These are phyloP conservation scores for Rhodotorula sp. DNA, from an alignment of 1,284 basidiomycete genomes.

Conservation along the genomic window DNA sequence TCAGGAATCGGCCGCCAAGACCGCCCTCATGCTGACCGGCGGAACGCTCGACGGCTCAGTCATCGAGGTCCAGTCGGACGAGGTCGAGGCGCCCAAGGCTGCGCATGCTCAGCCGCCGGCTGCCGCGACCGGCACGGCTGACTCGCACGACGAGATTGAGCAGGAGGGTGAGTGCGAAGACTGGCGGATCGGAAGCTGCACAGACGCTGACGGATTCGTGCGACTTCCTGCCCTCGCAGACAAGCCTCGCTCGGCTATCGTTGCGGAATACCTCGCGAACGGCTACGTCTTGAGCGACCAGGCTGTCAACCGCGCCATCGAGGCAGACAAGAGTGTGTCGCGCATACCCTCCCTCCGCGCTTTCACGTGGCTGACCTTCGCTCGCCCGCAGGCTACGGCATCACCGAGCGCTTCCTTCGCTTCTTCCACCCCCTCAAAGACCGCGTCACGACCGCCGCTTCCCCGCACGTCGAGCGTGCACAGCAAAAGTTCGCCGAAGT, in stretches of 20 bases:
- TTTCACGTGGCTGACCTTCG: not conserved
- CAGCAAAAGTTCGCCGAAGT: conserved; percentile 66
- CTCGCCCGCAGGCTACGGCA: conserved; percentile 66
- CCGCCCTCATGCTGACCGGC: conserved; percentile 66
- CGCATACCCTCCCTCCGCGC: not conserved
- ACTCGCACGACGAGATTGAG: conserved; percentile 54
- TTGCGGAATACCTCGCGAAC: conserved; percentile 82
- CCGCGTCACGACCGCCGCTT: conserved; percentile 59
- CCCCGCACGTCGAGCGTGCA: conserved; percentile 61
- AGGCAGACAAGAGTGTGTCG: conserved; percentile 67
- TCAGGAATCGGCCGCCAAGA: conserved; percentile 68
- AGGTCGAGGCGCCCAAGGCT: conserved; percentile 57
- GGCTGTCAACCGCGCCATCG: conserved; percentile 79
- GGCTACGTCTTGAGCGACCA: conserved; percentile 78
- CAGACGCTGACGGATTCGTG: not conserved
- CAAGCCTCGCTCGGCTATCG: conserved; percentile 78
- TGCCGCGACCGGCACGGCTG: conserved; percentile 41
- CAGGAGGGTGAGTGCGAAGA: conserved; percentile 54
- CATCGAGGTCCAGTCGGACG: conserved; percentile 65
- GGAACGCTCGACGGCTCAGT: conserved; percentile 64
- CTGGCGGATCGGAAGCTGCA: too few relatives aligned
- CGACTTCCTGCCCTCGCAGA: conserved; percentile 49
- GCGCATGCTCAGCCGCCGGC: conserved; percentile 46
- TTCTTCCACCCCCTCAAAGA: conserved; percentile 72
- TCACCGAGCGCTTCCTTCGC: conserved; percentile 73